Evolutionary conservation across 2,329 filamentous ascomycete genomes (phyloP).

Genomic region (Apiospora marii): DNA sequence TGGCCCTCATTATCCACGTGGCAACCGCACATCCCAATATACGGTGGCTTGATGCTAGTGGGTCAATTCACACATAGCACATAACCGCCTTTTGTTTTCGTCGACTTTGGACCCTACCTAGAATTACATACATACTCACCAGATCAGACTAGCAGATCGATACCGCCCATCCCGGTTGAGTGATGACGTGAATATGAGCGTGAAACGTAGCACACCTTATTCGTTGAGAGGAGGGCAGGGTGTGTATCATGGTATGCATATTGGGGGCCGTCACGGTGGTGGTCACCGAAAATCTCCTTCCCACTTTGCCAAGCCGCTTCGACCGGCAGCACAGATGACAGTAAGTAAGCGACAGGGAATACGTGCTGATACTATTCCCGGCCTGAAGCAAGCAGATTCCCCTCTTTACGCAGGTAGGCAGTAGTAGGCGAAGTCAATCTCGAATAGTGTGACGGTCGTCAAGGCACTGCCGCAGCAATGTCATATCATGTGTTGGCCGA

Average conservation of each 20-base stretch:
- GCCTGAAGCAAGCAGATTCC: background rate
- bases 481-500: background rate
- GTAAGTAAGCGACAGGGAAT: background rate
- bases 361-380: background rate
- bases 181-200: slow-evolving; percentile 19
- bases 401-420: background rate
- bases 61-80: background rate
- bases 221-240: background rate
- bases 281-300: background rate
- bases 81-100: slow-evolving; percentile 12
- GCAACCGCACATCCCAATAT: slow-evolving; percentile 13
- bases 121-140: background rate
- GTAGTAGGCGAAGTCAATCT: background rate
- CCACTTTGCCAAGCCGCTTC: slow-evolving; percentile 8
- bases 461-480: background rate
- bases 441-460: background rate
- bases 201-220: background rate
- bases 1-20: slow-evolving; percentile 2
- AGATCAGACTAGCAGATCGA: background rate
- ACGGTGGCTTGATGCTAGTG: background rate
- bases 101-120: background rate
- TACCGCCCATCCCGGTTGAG: background rate
- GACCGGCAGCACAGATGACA: background rate
- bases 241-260: background rate
- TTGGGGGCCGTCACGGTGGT: background rate